Base-by-base conservation (phyloP, 257 asterid species). In the Henckelia pumila region DNA sequence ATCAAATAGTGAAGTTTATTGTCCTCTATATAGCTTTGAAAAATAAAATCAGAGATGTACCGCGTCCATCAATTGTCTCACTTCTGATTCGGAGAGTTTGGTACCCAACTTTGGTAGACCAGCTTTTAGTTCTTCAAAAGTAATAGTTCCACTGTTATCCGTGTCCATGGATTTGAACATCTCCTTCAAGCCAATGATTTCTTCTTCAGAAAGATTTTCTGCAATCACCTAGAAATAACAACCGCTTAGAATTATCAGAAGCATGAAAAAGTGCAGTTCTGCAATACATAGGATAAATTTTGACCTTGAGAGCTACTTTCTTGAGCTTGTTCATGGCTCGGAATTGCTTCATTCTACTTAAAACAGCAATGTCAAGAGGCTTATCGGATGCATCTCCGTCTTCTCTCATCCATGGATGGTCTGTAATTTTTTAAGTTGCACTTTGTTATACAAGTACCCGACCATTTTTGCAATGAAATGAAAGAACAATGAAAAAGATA, bases 341-440 rank as follows among this genome's bases (percentile, higher is more conserved):
- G 92, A 92, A 92, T 78, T 92, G 98, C 68, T 89, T 92, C 95
- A 92, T 90, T 81, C 98, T 86, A 68, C 75, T 81, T 78, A 92
- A 81, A 50, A 89, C 98, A 58, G 98, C 92, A 74, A 84, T 80
- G 71, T 92, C 98, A 65, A 92, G 90, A 72, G 95, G 95, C 79
- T 84, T 84, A 79, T 92, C 96, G 56, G 98, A 81, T 80, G 95
- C 98, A 79, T 89, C 95, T 50, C 96, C 96, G 19, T 89, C 96
- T 87, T 85, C 98, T 80, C 96, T 84, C 89, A 89, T 83, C 98
- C 98, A 92, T 57, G 96, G 95, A 87, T 92, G 98, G 74, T 82
- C 98, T 92, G 77, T 72, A 73, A 71, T 68, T 50, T 35, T 49
- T 58, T 52, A 26, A 19, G 50, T 62, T 26, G 24, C 35, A 61